Evolutionary conservation across 257 asterid genomes (phyloP).

Genomic region (Gynochthodes officinalis): DNA sequence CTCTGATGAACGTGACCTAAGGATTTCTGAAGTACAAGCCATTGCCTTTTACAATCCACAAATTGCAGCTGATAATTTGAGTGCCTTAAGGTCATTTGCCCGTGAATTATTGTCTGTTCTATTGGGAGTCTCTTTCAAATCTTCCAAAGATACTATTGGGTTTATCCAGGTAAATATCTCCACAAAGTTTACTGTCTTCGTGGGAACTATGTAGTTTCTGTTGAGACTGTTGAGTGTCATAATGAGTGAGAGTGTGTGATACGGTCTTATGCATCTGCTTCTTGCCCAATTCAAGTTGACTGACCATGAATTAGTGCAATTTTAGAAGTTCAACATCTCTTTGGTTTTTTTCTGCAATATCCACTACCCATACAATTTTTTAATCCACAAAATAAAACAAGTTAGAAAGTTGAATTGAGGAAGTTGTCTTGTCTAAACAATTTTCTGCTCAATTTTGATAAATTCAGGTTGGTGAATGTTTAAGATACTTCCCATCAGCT

Average conservation of each 20-base stretch:
- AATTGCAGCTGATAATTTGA: constrained; percentile 65
- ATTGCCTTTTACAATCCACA: constrained; percentile 46
- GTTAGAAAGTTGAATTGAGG: not conserved
- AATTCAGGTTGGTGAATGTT: not conserved
- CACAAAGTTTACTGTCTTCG: not conserved
- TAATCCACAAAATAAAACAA: too few relatives aligned
- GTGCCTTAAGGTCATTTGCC: constrained; percentile 51
- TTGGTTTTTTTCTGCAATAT: not conserved
- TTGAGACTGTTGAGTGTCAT: not conserved
- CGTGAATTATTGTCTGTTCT: constrained; percentile 52
- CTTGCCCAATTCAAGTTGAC: not conserved
- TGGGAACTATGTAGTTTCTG: too few relatives aligned
- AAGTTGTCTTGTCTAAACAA: not conserved
- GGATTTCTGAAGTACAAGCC: constrained; percentile 53
- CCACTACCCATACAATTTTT: not conserved
- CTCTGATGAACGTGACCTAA: constrained; percentile 37
- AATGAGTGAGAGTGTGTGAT: not conserved
- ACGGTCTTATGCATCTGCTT: not conserved
- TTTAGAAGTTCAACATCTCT: not conserved
- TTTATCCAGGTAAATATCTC: constrained; percentile 54
- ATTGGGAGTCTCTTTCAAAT: constrained; percentile 47
- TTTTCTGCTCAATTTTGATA: not conserved
- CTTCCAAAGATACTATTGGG: constrained; percentile 66
- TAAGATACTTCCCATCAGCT: not conserved
- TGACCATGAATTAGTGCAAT: not conserved